Evolutionary conservation across 495 filamentous ascomycete species (phyloP).

Genomic region (Podospora australis): DNA sequence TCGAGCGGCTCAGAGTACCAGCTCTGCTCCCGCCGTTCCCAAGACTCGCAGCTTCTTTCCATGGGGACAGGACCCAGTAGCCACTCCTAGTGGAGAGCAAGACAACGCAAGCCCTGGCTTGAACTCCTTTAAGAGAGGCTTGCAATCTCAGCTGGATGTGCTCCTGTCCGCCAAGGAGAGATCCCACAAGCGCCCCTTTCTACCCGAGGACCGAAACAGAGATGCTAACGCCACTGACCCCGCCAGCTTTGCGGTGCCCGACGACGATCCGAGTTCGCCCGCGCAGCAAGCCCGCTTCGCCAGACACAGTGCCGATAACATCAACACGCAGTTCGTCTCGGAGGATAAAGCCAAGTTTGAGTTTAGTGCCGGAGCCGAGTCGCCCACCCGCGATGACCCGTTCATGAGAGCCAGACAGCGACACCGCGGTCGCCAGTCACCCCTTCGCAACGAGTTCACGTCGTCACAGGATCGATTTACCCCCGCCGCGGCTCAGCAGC

Average conservation of each 20-base stretch:
- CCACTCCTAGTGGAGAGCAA: slow-evolving; percentile 25
- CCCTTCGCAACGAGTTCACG: slow-evolving; percentile 14
- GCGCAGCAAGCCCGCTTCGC: slow-evolving; percentile 31
- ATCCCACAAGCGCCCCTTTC: slow-evolving; percentile 8
- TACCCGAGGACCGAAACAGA: slow-evolving; percentile 2
- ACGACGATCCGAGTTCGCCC: slow-evolving; percentile 24
- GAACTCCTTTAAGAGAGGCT: slow-evolving; percentile 20
- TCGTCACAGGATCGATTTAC: slow-evolving; percentile 12
- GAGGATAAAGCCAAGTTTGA: slow-evolving; percentile 32
- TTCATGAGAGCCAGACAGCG: slow-evolving; percentile 28
- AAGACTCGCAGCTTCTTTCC: background rate
- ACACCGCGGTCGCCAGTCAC: slow-evolving; percentile 31
- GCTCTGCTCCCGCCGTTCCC: background rate
- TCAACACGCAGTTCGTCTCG: slow-evolving; percentile 59
- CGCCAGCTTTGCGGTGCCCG: slow-evolving; percentile 46
- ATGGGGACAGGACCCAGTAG: background rate
- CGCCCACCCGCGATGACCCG: slow-evolving; percentile 16
- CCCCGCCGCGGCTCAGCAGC: slow-evolving; percentile 6
- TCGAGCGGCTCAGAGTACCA: background rate
- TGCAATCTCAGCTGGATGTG: slow-evolving; percentile 20
- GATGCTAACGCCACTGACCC: slow-evolving; percentile 27
- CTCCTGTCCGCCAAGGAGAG: slow-evolving; percentile 12
- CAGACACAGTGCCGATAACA: slow-evolving; percentile 62
- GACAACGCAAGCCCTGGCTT: slow-evolving; percentile 4
- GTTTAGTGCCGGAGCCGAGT: slow-evolving; percentile 38